Evolutionary conservation across 164 flowering plant genomes (phyloP).

Genomic region (Pachysandra terminalis): DNA sequence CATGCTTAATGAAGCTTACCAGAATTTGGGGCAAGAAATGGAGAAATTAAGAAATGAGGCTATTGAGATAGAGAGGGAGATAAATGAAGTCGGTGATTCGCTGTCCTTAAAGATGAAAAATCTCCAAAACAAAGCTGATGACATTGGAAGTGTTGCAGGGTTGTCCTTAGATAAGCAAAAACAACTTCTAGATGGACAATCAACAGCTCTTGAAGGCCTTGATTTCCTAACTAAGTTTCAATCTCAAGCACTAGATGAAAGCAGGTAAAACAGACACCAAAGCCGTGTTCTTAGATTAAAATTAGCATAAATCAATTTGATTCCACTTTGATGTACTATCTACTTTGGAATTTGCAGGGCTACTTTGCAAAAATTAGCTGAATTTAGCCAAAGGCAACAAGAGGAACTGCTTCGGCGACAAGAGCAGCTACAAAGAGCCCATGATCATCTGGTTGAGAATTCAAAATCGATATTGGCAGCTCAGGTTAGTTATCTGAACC

Average conservation of each 20-base stretch:
- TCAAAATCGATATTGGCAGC: conserved; percentile 73
- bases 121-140: conserved; percentile 66
- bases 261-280: conserved; percentile 49
- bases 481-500: conserved; percentile 44
- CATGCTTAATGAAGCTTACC: conserved; percentile 47
- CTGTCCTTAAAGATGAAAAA: conserved; percentile 59
- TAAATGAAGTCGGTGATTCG: conserved; percentile 45
- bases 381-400: conserved; percentile 65
- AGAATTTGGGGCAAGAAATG: conserved; percentile 51
- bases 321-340: neutral
- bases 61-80: conserved; percentile 57
- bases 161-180: conserved; percentile 68
- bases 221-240: conserved; percentile 48
- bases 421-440: conserved; percentile 61
- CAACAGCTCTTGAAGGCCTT: conserved; percentile 65
- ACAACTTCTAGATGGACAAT: conserved; percentile 66
- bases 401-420: conserved; percentile 64
- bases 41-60: conserved; percentile 45
- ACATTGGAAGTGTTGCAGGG: conserved; percentile 59
- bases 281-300: neutral
- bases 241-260: conserved; percentile 75
- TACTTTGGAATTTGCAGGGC: conserved; percentile 31
- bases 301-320: neutral
- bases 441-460: conserved; percentile 61
- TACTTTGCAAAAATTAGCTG: conserved; percentile 47